Conservation (phyloP, 352 stramenopile genomes). For the Phytophthora cactorum region DNA sequence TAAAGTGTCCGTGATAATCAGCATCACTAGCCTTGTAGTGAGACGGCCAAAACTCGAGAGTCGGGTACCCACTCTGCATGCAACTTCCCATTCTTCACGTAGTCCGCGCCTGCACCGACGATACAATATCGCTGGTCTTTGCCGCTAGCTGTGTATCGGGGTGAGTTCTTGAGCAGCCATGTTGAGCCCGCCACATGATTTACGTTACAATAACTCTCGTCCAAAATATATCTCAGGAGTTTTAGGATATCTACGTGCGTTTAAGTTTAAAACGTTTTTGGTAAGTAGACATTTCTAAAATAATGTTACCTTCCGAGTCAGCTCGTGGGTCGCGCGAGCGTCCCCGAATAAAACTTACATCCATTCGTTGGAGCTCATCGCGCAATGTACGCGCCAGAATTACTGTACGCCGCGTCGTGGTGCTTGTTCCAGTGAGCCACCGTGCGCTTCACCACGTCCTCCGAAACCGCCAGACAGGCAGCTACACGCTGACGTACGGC, state of each 20-base stretch:
- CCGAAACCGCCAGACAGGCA: background rate
- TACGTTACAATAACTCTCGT: conserved; percentile 3
- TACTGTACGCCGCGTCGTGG: background rate
- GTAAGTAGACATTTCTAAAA: background rate
- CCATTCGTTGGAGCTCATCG: background rate
- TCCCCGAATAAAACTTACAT: background rate
- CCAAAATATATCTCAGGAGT: background rate
- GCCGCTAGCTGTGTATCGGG: background rate
- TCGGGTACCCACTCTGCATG: background rate
- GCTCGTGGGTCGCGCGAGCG: background rate
- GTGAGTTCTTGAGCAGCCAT: background rate
- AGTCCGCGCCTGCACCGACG: background rate
- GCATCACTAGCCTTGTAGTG: background rate
- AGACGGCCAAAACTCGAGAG: background rate
- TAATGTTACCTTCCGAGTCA: background rate
- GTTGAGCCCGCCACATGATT: background rate
- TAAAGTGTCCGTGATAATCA: background rate
- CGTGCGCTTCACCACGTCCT: background rate
- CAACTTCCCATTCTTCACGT: background rate
- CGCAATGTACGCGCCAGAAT: background rate
- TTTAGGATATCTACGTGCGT: background rate
- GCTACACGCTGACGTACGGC: background rate
- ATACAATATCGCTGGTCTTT: background rate
- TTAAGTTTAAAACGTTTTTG: background rate
- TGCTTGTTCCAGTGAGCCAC: background rate